Conservation (phyloP, 2,329 filamentous ascomycete species). For the Ceratocystis ficicola region DNA sequence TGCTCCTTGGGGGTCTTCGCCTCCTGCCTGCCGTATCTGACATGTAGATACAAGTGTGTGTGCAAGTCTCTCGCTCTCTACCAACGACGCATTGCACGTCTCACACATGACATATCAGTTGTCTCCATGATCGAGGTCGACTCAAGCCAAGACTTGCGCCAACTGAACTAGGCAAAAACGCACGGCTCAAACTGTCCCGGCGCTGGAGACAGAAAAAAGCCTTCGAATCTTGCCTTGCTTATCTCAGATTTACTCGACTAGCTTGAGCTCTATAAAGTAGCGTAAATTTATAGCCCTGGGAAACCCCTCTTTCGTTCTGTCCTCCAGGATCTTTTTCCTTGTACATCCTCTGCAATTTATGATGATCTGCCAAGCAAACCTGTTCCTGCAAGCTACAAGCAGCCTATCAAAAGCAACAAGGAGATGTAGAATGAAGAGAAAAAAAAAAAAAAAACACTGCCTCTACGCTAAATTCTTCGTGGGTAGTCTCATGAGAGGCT, state of each 20-base stretch:
- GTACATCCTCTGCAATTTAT: not conserved
- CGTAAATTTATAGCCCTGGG: too few species aligned
- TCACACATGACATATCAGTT: not conserved
- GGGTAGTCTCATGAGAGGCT: not conserved
- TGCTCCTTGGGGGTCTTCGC: too few species aligned
- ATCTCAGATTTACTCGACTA: not conserved
- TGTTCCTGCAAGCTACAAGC: not conserved
- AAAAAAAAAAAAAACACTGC: not conserved
- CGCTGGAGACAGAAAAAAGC: not conserved
- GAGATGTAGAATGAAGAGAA: not conserved
- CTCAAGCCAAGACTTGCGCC: not conserved
- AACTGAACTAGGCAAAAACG: not conserved
- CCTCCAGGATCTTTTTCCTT: not conserved
- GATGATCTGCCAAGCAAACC: not conserved
- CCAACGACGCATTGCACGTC: too few species aligned
- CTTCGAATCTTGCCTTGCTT: not conserved
- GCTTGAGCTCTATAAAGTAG: too few species aligned
- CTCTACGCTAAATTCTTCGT: not conserved
- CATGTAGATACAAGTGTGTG: not conserved
- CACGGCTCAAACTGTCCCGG: conserved; percentile 7
- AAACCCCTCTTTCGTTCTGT: not conserved
- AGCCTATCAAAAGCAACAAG: not conserved
- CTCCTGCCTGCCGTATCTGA: not conserved
- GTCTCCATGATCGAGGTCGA: too few species aligned
- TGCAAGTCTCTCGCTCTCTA: too few species aligned